Evolutionary conservation across 1,139 yeast genomes (phyloP).

Genomic region (Meyerozyma smithsonii): DNA sequence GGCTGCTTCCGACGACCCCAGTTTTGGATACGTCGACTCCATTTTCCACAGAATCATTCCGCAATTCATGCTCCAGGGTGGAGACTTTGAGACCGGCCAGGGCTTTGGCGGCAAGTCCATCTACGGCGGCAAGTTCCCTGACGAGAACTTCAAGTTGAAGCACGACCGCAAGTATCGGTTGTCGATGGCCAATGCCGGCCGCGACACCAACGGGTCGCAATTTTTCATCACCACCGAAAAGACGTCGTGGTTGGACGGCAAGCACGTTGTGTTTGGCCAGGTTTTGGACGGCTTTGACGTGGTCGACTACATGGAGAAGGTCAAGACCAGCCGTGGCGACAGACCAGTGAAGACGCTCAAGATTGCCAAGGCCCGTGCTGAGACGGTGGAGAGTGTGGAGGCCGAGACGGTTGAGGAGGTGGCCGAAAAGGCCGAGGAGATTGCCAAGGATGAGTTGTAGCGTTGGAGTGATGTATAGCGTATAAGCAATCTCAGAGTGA

Average conservation of each 20-base stretch:
- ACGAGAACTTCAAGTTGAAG: constrained; percentile 52
- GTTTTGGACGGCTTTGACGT: constrained; percentile 66
- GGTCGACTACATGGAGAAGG: constrained; percentile 50
- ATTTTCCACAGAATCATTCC: constrained; percentile 57
- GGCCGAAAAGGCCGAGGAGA: too few relatives aligned
- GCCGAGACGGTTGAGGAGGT: too few relatives aligned
- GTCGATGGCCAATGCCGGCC: constrained; percentile 66
- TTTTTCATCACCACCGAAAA: constrained; percentile 61
- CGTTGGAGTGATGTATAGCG: too few relatives aligned
- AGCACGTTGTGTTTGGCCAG: constrained; percentile 81
- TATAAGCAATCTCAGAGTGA: too few relatives aligned
- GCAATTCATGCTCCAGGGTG: constrained; percentile 59
- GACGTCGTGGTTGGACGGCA: constrained; percentile 62
- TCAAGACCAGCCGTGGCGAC: constrained; percentile 45
- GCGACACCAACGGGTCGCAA: constrained; percentile 59
- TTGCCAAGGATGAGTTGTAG: constrained; percentile 31
- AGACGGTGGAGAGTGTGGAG: constrained; percentile 12
- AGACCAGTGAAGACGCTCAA: constrained; percentile 50
- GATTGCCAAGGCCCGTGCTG: constrained; percentile 45
- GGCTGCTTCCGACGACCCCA: constrained; percentile 57
- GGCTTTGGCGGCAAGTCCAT: constrained; percentile 61
- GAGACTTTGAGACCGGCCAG: constrained; percentile 55
- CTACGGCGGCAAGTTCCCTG: constrained; percentile 52
- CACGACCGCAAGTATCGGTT: constrained; percentile 56
- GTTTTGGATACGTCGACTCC: constrained; percentile 35